Conservation (phyloP, 371 early-diverging fungal genomes). For the Mortierella sp. region DNA sequence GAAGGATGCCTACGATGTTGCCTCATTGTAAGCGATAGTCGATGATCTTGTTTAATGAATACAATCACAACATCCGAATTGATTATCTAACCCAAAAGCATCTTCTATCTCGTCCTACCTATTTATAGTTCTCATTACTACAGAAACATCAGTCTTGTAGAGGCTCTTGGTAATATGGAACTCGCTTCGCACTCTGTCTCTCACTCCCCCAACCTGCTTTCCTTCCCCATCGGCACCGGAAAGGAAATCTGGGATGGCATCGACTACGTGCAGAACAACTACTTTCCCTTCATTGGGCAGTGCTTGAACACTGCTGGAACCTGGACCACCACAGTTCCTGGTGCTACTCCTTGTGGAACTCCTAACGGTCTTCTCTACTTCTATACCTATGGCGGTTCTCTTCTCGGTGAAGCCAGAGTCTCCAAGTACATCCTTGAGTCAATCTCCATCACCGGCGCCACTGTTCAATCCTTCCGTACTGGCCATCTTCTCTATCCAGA, state of each 20-base stretch:
- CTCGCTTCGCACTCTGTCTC: conserved; percentile 38
- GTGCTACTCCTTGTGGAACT: conserved; percentile 28
- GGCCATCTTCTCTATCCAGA: conserved; percentile 43
- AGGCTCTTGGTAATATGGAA: conserved; percentile 43
- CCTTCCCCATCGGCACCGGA: conserved; percentile 36
- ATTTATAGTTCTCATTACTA: conserved; percentile 22
- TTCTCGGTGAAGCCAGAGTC: conserved; percentile 29
- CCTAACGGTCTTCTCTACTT: conserved; percentile 20
- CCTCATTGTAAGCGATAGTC: conserved; percentile 24
- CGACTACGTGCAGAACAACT: conserved; percentile 13
- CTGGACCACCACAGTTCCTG: conserved; percentile 26
- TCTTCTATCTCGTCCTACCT: neutral
- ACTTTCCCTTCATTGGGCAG: conserved; percentile 43
- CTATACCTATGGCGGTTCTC: conserved; percentile 23
- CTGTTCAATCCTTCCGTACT: conserved; percentile 33
- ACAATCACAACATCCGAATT: no score
- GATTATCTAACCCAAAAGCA: neutral
- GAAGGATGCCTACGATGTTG: conserved; percentile 35
- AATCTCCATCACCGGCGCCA: conserved; percentile 23
- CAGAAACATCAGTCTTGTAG: conserved; percentile 30
- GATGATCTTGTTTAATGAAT: no score
- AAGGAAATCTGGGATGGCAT: conserved; percentile 27
- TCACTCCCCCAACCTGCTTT: conserved; percentile 28
- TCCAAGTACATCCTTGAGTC: conserved; percentile 41
- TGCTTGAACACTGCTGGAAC: conserved; percentile 20